Conservation (phyloP, 495 filamentous ascomycete species). For the Chaetomium cochliodes region DNA sequence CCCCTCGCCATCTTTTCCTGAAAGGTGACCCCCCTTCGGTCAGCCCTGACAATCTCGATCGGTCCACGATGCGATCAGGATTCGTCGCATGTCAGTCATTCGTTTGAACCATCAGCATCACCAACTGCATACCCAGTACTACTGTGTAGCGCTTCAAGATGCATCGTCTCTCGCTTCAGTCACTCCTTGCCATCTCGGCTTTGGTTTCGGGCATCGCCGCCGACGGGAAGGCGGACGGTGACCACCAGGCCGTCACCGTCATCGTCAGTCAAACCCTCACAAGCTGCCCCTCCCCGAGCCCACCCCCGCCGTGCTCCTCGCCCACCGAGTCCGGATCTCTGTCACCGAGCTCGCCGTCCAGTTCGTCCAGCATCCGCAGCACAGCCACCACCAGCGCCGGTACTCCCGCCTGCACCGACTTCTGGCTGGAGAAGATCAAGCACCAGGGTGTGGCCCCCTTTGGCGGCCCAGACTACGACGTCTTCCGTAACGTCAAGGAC, state of each 20-base stretch:
- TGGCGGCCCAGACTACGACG: conserved; percentile 43
- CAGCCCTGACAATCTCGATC: conserved; percentile 10
- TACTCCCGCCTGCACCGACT: conserved; percentile 33
- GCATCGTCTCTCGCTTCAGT: conserved; percentile 30
- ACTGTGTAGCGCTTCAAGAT: conserved; percentile 13
- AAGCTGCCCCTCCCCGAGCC: conserved; percentile 24
- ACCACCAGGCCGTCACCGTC: conserved; percentile 25
- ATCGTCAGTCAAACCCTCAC: conserved; percentile 29
- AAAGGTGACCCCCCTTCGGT: background rate
- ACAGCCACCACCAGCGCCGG: conserved; percentile 18
- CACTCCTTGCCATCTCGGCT: conserved; percentile 30
- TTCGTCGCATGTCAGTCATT: conserved; percentile 16
- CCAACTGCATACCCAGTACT: background rate
- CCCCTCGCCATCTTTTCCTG: conserved; percentile 4
- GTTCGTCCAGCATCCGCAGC: conserved; percentile 15
- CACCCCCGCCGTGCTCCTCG: conserved; percentile 24
- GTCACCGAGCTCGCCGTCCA: background rate
- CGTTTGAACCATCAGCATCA: conserved; percentile 16
- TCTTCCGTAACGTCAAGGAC: conserved; percentile 60
- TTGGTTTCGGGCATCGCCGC: conserved; percentile 22
- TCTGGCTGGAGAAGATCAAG: conserved; percentile 50
- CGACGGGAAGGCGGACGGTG: background rate
- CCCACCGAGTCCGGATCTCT: conserved; percentile 13
- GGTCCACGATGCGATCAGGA: conserved; percentile 10
- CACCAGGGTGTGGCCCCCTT: conserved; percentile 50